Conservation (phyloP, 1,284 basidiomycete genomes). For the Phaffia rhodozyma region DNA sequence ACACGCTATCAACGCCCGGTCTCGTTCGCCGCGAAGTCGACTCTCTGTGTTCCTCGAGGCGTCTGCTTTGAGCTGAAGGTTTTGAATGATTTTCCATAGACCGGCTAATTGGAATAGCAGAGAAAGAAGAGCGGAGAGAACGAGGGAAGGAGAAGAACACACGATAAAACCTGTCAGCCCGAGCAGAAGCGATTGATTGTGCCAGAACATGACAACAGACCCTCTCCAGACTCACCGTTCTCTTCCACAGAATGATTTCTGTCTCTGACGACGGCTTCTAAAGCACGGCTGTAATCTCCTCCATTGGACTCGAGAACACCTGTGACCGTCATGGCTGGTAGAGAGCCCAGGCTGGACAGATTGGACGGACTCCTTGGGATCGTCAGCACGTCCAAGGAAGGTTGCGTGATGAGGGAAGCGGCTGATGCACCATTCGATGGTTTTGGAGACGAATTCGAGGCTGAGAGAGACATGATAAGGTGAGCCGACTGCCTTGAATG, state of each 20-base stretch:
- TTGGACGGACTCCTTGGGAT: too few species aligned
- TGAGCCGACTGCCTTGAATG: too few species aligned
- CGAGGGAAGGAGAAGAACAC: background rate
- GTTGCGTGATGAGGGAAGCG: too few species aligned
- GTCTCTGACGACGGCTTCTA: background rate
- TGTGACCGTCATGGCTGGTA: constrained; percentile 1
- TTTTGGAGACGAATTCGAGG: too few species aligned
- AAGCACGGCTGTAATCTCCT: constrained; percentile 1
- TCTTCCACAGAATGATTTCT: constrained; percentile 5
- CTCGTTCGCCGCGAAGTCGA: background rate
- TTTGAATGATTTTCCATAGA: constrained; percentile 4
- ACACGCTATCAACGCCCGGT: background rate
- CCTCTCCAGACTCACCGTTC: background rate
- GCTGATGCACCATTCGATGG: too few species aligned
- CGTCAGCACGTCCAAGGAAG: too few species aligned
- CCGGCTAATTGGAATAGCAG: background rate
- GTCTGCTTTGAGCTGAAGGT: background rate
- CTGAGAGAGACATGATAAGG: too few species aligned
- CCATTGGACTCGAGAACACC: background rate
- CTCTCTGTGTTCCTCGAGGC: background rate
- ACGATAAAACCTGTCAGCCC: too few species aligned
- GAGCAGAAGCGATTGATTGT: too few species aligned
- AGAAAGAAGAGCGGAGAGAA: background rate
- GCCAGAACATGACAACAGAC: background rate
- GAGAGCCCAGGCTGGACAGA: too few species aligned